Evolutionary conservation across 305 asterid species (phyloP).

Genomic region (Rubia tinctorum): DNA sequence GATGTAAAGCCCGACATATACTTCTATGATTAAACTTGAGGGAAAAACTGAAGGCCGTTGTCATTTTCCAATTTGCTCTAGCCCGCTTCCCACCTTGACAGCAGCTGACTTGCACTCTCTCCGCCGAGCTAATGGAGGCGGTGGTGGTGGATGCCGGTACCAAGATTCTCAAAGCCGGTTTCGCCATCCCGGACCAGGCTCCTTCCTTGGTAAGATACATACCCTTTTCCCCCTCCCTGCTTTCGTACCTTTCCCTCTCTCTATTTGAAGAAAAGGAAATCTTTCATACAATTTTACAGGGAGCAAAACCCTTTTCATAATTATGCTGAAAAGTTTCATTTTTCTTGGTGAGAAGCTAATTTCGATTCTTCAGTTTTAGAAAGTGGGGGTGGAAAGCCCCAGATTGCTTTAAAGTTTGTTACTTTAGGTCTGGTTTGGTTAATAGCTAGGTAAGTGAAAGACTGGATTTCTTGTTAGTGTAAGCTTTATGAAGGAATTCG

Average conservation of each 20-base stretch:
- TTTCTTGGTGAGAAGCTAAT: conserved; percentile 2
- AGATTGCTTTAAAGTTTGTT: background rate
- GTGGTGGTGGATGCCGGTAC: conserved; percentile 90
- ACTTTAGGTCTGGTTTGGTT: background rate
- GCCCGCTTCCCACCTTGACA: background rate
- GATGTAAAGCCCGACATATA: no score
- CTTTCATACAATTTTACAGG: background rate
- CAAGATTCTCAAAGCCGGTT: conserved; percentile 85
- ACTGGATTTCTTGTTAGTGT: conserved; percentile 3
- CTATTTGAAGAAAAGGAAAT: background rate
- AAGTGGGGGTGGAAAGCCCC: background rate
- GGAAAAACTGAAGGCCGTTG: no score
- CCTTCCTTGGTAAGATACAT: conserved; percentile 64
- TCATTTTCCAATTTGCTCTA: no score
- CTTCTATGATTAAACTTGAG: no score
- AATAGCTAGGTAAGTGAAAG: background rate
- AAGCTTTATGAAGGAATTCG: background rate
- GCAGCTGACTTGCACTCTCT: conserved; percentile 1
- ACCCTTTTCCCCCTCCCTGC: background rate
- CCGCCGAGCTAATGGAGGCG: conserved; percentile 60
- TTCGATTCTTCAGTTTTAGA: background rate
- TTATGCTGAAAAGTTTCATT: background rate
- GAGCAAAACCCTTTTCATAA: background rate
- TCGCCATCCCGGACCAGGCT: conserved; percentile 91
- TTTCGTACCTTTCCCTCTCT: background rate